Evolutionary conservation across 2,329 filamentous ascomycete genomes (phyloP).

Genomic region (Neophaeococcomyces mojaviensis): DNA sequence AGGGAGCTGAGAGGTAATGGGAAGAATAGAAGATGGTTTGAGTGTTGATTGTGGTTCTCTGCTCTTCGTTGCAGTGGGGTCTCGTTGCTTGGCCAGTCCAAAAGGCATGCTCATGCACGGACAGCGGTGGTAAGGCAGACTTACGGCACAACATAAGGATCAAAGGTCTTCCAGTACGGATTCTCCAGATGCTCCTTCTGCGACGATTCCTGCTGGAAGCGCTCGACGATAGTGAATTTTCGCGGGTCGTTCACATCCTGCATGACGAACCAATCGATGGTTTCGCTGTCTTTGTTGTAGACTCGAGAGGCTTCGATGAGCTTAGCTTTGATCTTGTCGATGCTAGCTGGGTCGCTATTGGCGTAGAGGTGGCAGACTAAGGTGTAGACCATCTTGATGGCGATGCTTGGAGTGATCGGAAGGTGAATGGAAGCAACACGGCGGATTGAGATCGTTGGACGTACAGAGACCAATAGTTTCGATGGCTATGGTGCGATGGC

Average conservation of each 20-base stretch:
- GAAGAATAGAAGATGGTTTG: no score
- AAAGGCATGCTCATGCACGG: no score
- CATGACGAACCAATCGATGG: slow-evolving; percentile 67
- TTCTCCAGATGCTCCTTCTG: slow-evolving; percentile 60
- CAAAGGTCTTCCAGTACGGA: slow-evolving; percentile 69
- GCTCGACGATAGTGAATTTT: slow-evolving; percentile 68
- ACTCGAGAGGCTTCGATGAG: slow-evolving; percentile 66
- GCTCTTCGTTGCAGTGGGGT: no score
- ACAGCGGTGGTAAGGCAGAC: no score
- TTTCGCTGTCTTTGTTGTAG: slow-evolving; percentile 66
- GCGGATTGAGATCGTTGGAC: background rate
- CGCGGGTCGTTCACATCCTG: slow-evolving; percentile 61
- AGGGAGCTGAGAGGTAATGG: no score
- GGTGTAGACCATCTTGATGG: slow-evolving; percentile 22
- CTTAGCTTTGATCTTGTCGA: slow-evolving; percentile 62
- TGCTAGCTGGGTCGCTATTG: slow-evolving; percentile 56
- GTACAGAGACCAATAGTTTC: no score
- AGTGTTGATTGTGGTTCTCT: no score
- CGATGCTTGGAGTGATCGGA: background rate
- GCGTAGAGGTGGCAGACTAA: slow-evolving; percentile 48
- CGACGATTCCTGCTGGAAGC: slow-evolving; percentile 59
- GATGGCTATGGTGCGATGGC: no score
- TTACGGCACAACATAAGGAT: slow-evolving; percentile 46
- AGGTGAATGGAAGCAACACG: background rate
- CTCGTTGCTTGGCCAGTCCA: no score